Conservation (phyloP, 176 grass and related monocot species). For the Rhynchospora pubera region DNA sequence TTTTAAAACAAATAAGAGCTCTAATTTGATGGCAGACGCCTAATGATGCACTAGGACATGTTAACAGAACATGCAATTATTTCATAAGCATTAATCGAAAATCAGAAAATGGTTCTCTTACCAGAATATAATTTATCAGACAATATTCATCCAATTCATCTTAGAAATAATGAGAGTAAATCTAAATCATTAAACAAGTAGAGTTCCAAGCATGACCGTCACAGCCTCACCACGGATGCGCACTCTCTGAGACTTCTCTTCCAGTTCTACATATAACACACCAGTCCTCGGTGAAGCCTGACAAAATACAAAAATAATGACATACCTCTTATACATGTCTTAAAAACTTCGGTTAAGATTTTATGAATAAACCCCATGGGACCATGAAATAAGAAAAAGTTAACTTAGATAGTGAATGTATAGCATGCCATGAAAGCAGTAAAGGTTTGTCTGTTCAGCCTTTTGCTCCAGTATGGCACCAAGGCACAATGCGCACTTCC, state of each 20-base stretch:
- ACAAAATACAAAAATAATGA: not conserved
- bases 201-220: constrained; percentile 33
- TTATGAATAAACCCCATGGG: not conserved
- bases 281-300: constrained; percentile 52
- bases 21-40: not conserved
- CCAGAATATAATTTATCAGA: not conserved
- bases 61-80: not conserved
- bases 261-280: constrained; percentile 28
- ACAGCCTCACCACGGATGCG: constrained; percentile 38
- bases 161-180: not conserved
- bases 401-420: not conserved
- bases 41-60: not conserved
- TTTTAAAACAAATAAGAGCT: not conserved
- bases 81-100: not conserved
- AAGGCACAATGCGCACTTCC: constrained; percentile 44
- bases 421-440: constrained; percentile 33
- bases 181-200: constrained; percentile 18
- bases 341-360: not conserved
- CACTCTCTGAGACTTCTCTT: constrained; percentile 27
- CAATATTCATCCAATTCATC: not conserved
- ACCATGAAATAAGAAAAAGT: not conserved
- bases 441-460: constrained; percentile 29
- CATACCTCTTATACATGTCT: not conserved
- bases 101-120: not conserved
- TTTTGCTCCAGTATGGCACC: constrained; percentile 44